Percentiles rank a stretch among this genome's conserved stretches.
Evolutionary conservation across 2,329 filamentous ascomycete genomes (phyloP).

Genomic region (Blastomyces silverae): DNA sequence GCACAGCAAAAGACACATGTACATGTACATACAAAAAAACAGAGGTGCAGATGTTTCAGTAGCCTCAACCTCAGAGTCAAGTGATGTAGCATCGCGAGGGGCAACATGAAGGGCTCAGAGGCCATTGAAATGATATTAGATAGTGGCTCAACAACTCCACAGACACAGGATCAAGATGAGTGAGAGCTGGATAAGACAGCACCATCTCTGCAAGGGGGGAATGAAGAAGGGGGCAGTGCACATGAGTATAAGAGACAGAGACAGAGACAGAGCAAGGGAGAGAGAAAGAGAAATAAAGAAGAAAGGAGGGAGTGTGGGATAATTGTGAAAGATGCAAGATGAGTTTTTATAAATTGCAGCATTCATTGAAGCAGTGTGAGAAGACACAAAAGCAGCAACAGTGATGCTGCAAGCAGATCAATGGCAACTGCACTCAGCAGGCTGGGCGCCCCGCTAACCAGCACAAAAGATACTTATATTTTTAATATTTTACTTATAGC

Average conservation of each 20-base stretch:
- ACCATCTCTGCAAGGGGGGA: neutral
- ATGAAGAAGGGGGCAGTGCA: neutral
- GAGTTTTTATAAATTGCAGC: slow-evolving; percentile 3
- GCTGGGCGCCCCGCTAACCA: slow-evolving; percentile 16
- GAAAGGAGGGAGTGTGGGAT: neutral
- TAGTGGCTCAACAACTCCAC: neutral
- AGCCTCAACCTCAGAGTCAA: neutral
- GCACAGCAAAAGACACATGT: neutral
- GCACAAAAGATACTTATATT: slow-evolving; percentile 12
- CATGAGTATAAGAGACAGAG: neutral
- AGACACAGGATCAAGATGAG: neutral
- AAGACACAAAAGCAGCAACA: neutral
- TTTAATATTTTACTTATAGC: too few relatives aligned
- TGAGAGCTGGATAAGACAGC: neutral
- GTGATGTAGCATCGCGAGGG: neutral
- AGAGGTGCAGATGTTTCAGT: neutral
- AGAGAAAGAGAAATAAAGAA: neutral
- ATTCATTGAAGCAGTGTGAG: neutral
- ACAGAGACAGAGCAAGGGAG: neutral
- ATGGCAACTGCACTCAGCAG: slow-evolving; percentile 5
- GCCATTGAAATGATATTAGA: neutral
- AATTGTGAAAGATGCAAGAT: neutral
- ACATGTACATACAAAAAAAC: neutral
- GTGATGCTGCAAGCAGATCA: slow-evolving; percentile 20
- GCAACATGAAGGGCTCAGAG: neutral